phyloP scores from a whole-genome alignment of 352 stramenopile genomes.

The Achlya hypogyna region DNA sequence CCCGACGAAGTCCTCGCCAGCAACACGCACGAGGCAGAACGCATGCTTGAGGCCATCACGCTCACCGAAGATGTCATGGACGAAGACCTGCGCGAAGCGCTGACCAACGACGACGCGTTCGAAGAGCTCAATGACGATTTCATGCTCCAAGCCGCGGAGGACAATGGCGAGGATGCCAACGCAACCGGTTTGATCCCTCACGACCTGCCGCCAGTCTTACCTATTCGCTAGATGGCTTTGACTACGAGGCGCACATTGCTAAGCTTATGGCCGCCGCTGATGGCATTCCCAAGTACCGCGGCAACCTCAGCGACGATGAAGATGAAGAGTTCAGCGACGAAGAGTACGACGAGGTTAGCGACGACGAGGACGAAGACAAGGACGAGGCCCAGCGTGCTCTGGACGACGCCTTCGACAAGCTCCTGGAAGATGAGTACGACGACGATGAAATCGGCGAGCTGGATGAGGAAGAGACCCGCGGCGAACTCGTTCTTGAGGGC shows the following conservation, averaged over 20 bases:
- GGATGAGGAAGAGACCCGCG: constrained; percentile 43
- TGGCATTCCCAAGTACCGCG: constrained; percentile 54
- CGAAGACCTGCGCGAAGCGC: constrained; percentile 66
- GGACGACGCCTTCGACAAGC: constrained; percentile 84
- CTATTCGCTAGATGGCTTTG: constrained; percentile 51
- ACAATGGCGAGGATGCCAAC: constrained; percentile 30
- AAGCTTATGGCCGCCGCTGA: constrained; percentile 85
- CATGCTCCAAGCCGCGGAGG: constrained; percentile 59
- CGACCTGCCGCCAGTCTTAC: background rate
- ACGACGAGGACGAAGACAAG: constrained; percentile 52
- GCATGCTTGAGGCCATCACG: constrained; percentile 75
- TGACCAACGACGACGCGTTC: constrained; percentile 76
- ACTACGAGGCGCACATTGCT: constrained; percentile 90
- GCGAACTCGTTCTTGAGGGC: constrained; percentile 59
- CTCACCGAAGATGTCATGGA: constrained; percentile 84
- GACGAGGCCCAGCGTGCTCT: constrained; percentile 78
- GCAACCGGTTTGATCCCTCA: background rate
- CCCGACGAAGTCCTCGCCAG: constrained; percentile 61
- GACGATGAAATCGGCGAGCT: constrained; percentile 69
- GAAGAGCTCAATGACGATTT: constrained; percentile 91
- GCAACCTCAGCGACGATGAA: constrained; percentile 59
- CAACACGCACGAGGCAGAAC: constrained; percentile 46
- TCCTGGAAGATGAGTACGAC: constrained; percentile 73
- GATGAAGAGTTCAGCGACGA: constrained; percentile 35
- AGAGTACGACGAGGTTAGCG: constrained; percentile 56